Evolutionary conservation across 495 filamentous ascomycete genomes (phyloP).

Genomic region (Diplogelasinospora grovesii): DNA sequence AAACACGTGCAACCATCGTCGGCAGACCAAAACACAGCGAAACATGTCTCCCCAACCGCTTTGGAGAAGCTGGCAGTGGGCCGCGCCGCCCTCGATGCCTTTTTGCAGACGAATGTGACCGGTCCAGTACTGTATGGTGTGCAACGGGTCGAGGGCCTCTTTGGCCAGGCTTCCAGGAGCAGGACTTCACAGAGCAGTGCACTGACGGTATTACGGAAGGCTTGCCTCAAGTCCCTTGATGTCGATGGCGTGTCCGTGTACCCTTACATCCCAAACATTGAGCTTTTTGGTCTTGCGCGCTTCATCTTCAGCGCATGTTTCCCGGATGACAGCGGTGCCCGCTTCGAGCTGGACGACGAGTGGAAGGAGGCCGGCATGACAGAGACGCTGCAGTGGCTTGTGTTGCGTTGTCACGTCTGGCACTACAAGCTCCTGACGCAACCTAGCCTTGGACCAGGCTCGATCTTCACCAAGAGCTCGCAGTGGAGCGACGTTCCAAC

Average conservation of each 20-base stretch:
- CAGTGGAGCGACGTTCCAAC: slow-evolving; percentile 45
- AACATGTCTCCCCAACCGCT: background rate
- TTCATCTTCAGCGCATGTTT: slow-evolving; percentile 51
- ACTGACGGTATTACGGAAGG: slow-evolving; percentile 2
- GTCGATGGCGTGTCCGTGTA: slow-evolving; percentile 85
- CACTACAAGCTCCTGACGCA: slow-evolving; percentile 87
- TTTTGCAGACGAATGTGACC: slow-evolving; percentile 87
- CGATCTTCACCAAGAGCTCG: slow-evolving; percentile 32
- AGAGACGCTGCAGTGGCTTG: slow-evolving; percentile 41
- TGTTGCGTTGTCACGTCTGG: slow-evolving; percentile 68
- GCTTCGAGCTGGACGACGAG: slow-evolving; percentile 4
- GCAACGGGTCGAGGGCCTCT: slow-evolving; percentile 19
- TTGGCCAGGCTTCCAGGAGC: slow-evolving; percentile 15
- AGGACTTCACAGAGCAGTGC: slow-evolving; percentile 2
- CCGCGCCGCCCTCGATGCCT: slow-evolving; percentile 68
- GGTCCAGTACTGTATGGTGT: slow-evolving; percentile 64
- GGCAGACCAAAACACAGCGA: slow-evolving; percentile 46
- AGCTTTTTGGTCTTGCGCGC: slow-evolving; percentile 73
- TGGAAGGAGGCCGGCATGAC: slow-evolving; percentile 10
- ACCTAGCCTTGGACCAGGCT: slow-evolving; percentile 51
- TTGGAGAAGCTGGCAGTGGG: slow-evolving; percentile 46
- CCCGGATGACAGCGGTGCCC: slow-evolving; percentile 5
- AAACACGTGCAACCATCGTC: slow-evolving; percentile 31
- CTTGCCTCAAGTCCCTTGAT: slow-evolving; percentile 56
- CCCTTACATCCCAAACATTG: slow-evolving; percentile 70